Evolutionary conservation across 2,329 filamentous ascomycete genomes (phyloP).

Genomic region (Elsinoe ampelina): DNA sequence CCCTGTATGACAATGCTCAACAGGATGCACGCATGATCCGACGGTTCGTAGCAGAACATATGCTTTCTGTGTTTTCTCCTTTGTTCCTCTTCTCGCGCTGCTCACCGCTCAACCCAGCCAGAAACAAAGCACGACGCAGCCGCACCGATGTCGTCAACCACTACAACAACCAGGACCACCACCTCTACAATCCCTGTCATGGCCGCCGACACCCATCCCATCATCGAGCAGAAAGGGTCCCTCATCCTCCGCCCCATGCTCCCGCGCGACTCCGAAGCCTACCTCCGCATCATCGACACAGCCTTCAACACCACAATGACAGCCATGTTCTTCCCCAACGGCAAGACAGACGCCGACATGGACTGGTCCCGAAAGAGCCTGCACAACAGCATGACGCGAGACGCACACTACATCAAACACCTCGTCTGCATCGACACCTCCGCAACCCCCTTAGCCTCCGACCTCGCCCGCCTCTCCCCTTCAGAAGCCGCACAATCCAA

Average conservation of each 20-base stretch:
- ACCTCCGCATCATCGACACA: constrained; percentile 19
- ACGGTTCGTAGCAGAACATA: constrained; percentile 1
- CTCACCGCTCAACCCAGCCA: neutral
- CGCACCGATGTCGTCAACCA: constrained; percentile 1
- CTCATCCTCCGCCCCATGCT: constrained; percentile 22
- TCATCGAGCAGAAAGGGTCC: constrained; percentile 15
- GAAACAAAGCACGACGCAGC: neutral
- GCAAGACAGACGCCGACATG: constrained; percentile 16
- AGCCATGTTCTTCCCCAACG: constrained; percentile 24
- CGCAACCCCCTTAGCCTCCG: neutral
- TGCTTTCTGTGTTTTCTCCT: neutral
- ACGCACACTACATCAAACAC: constrained; percentile 9
- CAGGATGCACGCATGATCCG: neutral
- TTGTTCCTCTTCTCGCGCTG: neutral
- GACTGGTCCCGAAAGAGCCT: constrained; percentile 3
- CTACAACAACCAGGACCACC: constrained; percentile 7
- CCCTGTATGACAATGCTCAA: neutral
- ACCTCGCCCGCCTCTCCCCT: neutral
- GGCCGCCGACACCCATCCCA: neutral
- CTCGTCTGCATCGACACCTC: constrained; percentile 11
- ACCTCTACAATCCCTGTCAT: neutral
- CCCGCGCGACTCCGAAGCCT: constrained; percentile 20
- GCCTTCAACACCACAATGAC: constrained; percentile 24
- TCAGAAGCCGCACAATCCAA: neutral
- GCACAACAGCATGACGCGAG: neutral